These are phyloP conservation scores for Fragaria ananassa DNA, from an alignment of 306 rosid species.

Conservation along the genomic window DNA sequence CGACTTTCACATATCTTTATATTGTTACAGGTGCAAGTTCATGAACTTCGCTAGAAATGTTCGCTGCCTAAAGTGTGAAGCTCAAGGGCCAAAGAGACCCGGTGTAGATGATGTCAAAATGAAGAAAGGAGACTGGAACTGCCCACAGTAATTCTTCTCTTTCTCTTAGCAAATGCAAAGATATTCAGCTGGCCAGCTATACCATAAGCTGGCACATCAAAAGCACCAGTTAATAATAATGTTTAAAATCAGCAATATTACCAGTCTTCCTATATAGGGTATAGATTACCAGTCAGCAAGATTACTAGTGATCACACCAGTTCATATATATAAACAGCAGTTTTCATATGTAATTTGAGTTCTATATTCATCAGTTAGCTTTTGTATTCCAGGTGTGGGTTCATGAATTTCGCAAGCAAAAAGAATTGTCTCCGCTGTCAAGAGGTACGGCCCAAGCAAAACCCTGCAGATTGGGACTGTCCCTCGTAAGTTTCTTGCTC, in stretches of 20 bases:
- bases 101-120: slow-evolving; percentile 33
- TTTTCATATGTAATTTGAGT: not conserved
- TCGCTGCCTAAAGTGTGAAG: slow-evolving; percentile 64
- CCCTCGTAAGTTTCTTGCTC: slow-evolving; percentile 59
- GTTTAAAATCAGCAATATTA: not conserved
- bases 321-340: too few species aligned
- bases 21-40: slow-evolving; percentile 70
- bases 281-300: too few species aligned
- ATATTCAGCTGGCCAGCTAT: not conserved
- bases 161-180: not conserved
- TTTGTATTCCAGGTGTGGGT: slow-evolving; percentile 59
- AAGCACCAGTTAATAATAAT: not conserved
- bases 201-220: not conserved
- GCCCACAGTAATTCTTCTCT: slow-evolving; percentile 53
- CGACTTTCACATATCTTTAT: not conserved
- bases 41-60: slow-evolving; percentile 72
- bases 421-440: slow-evolving; percentile 66
- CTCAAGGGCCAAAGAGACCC: slow-evolving; percentile 51
- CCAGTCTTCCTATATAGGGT: not conserved
- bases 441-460: slow-evolving; percentile 50
- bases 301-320: too few species aligned
- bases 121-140: slow-evolving; percentile 92
- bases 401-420: slow-evolving; percentile 75
- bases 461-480: slow-evolving; percentile 76
- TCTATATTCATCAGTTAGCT: slow-evolving; percentile 6